Conservation (phyloP, 495 filamentous ascomycete genomes). For the Hypoxylon perforatum region DNA sequence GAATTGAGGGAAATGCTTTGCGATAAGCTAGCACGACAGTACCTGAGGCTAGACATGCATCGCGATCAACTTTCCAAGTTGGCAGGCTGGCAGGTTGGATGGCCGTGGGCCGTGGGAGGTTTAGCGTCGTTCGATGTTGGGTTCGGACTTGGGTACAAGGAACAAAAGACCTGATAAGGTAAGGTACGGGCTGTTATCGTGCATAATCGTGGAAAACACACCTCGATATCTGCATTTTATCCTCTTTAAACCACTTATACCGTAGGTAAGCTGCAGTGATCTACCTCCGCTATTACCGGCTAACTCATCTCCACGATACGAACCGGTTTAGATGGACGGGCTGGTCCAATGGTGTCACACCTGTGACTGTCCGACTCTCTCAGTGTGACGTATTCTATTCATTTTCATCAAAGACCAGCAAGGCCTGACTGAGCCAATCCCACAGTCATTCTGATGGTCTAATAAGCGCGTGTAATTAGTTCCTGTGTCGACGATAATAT, state of each 20-base stretch:
- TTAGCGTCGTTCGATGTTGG: conserved; percentile 30
- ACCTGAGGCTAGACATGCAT: conserved; percentile 13
- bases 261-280: conserved; percentile 15
- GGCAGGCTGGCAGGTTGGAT: conserved; percentile 35
- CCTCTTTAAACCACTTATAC: neutral
- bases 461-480: neutral
- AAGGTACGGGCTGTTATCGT: conserved; percentile 8
- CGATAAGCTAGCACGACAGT: neutral
- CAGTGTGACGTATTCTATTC: conserved; percentile 31
- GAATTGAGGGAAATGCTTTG: conserved; percentile 11
- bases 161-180: conserved; percentile 23
- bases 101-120: conserved; percentile 17
- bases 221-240: conserved; percentile 21
- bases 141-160: conserved; percentile 11
- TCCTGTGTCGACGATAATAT: neutral
- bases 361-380: conserved; percentile 8
- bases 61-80: conserved; percentile 28
- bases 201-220: conserved; percentile 1
- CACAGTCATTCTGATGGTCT: neutral
- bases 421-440: neutral
- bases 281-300: conserved; percentile 20
- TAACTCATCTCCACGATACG: conserved; percentile 21
- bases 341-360: conserved; percentile 25
- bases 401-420: neutral
- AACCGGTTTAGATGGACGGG: conserved; percentile 25